Evolutionary conservation across 2,329 filamentous ascomycete species (phyloP), one percentile per base, ranked within the genome.

Genomic region (Zymoseptoria brevis): DNA sequence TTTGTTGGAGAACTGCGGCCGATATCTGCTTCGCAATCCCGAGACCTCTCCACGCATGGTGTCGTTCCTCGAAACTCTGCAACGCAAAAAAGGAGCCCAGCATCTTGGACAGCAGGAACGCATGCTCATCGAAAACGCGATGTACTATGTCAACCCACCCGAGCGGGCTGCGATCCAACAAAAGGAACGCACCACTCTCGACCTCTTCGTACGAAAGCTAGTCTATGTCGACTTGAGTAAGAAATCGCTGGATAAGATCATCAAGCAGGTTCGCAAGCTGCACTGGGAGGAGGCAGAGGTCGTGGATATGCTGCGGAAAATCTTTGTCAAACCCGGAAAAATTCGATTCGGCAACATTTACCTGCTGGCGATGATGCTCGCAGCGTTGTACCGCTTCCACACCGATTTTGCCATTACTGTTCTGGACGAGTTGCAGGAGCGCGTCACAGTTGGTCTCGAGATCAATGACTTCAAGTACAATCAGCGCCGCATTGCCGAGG

Each of bases 291-390:
- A 99, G 73, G 79, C 83, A 54, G 92, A 97, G 71, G 87, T 94
- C 22, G 88, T 93, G 48, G 78, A 81, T 26, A 85, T 92, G 54
- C 77, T 96, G 22, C 87, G 91, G 71, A 96, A 95, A 73, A 87
- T 96, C 50, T 99, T 97, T 72, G 90, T 91, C 56, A 96, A 96
- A 72, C 94, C 95, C 11, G 90, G 89, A 53, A 97, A 96, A 77
- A 90, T 99, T 75, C 96, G 96, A 74, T 99, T 95, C 75, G 92
- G 92, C 69, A 97, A 96, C 70, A 90, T 99, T 64, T 90, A 97
- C 73, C 83, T 97, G 55, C 83, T 99, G 55, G 91, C 92, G 2
- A 93, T 96, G 59, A 84, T 97, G 24, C 83, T 96, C 48, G 89
- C 90, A 61, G 90, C 91, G 1, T 80, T 99, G 50, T 92, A 95